Conservation (phyloP, 73 alveolate species). For the Tetrahymena thermophila region DNA sequence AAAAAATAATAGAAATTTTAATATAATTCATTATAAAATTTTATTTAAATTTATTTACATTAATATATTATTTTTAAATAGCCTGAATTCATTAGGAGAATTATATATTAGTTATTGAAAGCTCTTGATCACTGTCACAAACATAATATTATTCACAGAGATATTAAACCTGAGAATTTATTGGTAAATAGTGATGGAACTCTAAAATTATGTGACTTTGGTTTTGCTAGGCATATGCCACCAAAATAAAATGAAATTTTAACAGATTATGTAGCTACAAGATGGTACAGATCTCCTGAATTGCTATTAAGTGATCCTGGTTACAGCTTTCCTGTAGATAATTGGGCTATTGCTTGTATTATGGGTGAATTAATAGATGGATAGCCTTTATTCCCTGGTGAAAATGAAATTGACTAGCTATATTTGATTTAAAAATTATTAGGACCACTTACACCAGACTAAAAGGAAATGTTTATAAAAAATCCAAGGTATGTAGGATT, state of each 20-base stretch:
- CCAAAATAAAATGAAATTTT: conserved; percentile 17
- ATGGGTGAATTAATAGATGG: conserved; percentile 94
- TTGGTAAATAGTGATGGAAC: conserved; percentile 19
- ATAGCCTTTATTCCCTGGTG: conserved; percentile 93
- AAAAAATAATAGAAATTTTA: too few relatives aligned
- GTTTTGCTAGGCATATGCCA: conserved; percentile 47
- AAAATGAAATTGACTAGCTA: conserved; percentile 83
- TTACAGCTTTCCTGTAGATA: conserved; percentile 76
- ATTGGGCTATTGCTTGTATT: conserved; percentile 93
- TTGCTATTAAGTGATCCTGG: conserved; percentile 24
- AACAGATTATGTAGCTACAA: conserved; percentile 73
- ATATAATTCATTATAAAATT: too few relatives aligned
- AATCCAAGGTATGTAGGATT: conserved; percentile 87
- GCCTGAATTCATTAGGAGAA: conserved; percentile 33
- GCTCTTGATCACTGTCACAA: conserved; percentile 49
- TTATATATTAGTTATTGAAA: conserved; percentile 29
- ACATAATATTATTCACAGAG: conserved; percentile 28
- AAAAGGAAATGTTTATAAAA: conserved; percentile 68
- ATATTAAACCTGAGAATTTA: conserved; percentile 38
- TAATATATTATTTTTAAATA: background rate
- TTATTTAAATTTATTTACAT: too few relatives aligned
- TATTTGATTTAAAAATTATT: conserved; percentile 75
- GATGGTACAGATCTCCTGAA: conserved; percentile 79
- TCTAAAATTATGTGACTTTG: conserved; percentile 44
- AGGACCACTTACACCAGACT: conserved; percentile 80